Conservation (phyloP, 164 flowering plant species). For the Berberis thunbergii region DNA sequence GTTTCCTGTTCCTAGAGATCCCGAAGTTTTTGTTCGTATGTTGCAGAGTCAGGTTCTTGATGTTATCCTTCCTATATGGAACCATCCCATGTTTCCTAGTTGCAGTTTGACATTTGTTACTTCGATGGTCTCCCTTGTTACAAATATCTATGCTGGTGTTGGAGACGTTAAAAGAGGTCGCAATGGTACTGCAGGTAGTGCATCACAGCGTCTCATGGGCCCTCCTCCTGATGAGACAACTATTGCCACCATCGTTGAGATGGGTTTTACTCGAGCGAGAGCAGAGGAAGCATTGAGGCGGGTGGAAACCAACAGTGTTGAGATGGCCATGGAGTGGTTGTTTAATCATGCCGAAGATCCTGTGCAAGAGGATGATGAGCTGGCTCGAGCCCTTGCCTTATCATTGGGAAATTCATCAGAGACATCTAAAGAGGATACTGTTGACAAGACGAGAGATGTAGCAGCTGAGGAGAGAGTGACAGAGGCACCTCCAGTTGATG, state of each 20-base stretch:
- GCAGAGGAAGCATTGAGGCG: constrained; percentile 89
- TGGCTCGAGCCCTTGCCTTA: constrained; percentile 90
- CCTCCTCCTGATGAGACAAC: constrained; percentile 91
- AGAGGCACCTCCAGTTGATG: constrained; percentile 74
- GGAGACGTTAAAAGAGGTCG: constrained; percentile 61
- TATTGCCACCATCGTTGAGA: constrained; percentile 78
- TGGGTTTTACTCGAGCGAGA: constrained; percentile 90
- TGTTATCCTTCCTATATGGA: constrained; percentile 86
- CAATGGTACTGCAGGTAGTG: constrained; percentile 40
- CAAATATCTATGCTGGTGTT: constrained; percentile 71
- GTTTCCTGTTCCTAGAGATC: constrained; percentile 83
- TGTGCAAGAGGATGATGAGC: constrained; percentile 90
- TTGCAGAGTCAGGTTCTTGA: constrained; percentile 85
- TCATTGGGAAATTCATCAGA: constrained; percentile 80
- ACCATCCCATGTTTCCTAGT: constrained; percentile 66
- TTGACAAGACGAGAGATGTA: constrained; percentile 45
- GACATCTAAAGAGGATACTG: constrained; percentile 50
- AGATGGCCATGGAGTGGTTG: constrained; percentile 98
- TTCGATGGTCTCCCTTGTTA: constrained; percentile 61
- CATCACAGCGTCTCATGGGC: constrained; percentile 40
- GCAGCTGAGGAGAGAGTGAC: constrained; percentile 39
- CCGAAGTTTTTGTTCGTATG: constrained; percentile 75
- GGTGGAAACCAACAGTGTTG: constrained; percentile 83
- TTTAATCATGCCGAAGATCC: constrained; percentile 88
- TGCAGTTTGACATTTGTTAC: constrained; percentile 55